Evolutionary conservation across 78 protist species (phyloP), one percentile per base, ranked within the genome.

Genomic region (Tieghemostelium lacteum): DNA sequence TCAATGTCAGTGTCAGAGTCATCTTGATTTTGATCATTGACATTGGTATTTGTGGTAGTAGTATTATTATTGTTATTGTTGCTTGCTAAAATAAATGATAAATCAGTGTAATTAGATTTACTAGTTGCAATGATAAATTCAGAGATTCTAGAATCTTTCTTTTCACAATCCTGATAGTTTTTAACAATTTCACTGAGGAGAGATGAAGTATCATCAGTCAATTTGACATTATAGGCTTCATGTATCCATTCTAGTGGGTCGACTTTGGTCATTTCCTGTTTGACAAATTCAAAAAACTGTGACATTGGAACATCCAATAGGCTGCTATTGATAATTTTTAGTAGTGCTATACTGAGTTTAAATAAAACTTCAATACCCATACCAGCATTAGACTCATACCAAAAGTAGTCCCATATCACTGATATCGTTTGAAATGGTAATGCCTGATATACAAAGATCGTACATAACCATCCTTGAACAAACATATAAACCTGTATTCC

Each of bases 381-480:
- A 37, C 72, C 72, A 57, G 77, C 62, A 24, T 71, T 70, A 45
- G 52, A 45, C 6, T 10, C 6, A 75, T 77, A 83, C 28, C 66
- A 83, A 73, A 83, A 83, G 37, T 83, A 83, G 58, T 83, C 89
- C 89, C 74, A 66, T 54, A 69, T 26, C 10, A 37, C n/a, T 2
- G 77, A 54, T 8, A 83, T 58, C 0, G 89, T 52, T n/a, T 83
- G 78, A 0, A 69, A 62, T 37, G 89, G 89, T 45, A 83, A 45
- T 26, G 69, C 39, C n/a, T n/a, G 6, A 83, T 83, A 83, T 40
- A 83, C 89, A 83, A 83, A 83, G 8, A 83, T 83, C 2, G 89
- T 83, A 34, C 89, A 69, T 77, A 75, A 83, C 89, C 89, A 83
- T 26, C 76, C 73, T 39, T 66, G 89, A 69, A 83, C 42, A 57